Percentiles rank a stretch among this genome's conserved stretches.
Conservation (phyloP, 345 rosid genomes). For the Pelargonium nanum region DNA sequence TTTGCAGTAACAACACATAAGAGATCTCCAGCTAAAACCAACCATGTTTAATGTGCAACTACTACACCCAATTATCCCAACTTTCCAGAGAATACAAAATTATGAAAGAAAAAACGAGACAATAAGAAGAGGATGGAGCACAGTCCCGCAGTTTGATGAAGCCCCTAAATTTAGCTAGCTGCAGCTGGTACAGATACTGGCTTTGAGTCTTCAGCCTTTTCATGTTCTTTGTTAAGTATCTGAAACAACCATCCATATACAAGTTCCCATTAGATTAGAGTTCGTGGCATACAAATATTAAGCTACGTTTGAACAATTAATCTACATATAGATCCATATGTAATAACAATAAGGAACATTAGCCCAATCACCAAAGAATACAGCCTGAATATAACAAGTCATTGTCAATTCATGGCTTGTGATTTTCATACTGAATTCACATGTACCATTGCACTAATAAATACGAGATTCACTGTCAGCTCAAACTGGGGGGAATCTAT, state of each 20-base stretch:
- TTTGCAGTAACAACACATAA: background rate
- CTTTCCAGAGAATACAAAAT: background rate
- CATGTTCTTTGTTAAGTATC: slow-evolving; percentile 77
- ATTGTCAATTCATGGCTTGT: no score
- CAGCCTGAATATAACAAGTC: no score
- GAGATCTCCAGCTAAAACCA: background rate
- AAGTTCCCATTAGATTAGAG: background rate
- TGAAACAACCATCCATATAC: slow-evolving; percentile 7
- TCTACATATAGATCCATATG: background rate
- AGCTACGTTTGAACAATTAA: no score
- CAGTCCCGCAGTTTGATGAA: background rate
- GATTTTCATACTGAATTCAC: no score
- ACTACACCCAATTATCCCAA: background rate
- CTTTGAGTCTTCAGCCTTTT: slow-evolving; percentile 62
- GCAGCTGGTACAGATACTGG: slow-evolving; percentile 38
- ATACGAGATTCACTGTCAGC: no score
- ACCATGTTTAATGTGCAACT: background rate
- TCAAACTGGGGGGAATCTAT: no score
- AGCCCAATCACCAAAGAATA: no score
- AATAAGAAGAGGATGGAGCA: no score
- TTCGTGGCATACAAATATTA: background rate
- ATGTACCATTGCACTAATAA: no score
- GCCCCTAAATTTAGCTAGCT: slow-evolving; percentile 14
- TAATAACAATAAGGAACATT: no score
- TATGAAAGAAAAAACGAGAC: background rate